Evolutionary conservation across 75 land plant species (phyloP).

Genomic region (Pinus taeda): DNA sequence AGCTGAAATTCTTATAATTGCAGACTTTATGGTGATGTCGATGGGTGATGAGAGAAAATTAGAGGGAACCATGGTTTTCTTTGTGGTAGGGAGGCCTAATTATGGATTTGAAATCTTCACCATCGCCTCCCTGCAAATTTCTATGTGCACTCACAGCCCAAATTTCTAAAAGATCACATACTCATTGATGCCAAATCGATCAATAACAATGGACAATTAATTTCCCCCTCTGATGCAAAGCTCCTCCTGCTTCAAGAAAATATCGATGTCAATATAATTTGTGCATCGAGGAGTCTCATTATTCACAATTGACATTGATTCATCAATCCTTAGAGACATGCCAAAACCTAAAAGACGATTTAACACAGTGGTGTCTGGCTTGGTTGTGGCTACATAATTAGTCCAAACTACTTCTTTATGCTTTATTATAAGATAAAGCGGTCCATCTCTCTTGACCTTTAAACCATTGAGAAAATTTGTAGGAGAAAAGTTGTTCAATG

Average conservation of each 20-base stretch:
- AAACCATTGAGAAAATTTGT: slow-evolving; percentile 67
- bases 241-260: slow-evolving; percentile 7
- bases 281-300: slow-evolving; percentile 83
- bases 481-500: slow-evolving; percentile 77
- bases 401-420: slow-evolving; percentile 95
- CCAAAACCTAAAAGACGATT: slow-evolving; percentile 93
- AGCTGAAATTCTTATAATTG: too few relatives aligned
- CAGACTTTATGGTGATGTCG: too few relatives aligned
- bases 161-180: neutral
- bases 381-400: slow-evolving; percentile 69
- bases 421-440: slow-evolving; percentile 89
- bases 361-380: slow-evolving; percentile 91
- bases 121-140: slow-evolving; percentile 15
- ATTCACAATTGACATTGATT: slow-evolving; percentile 95
- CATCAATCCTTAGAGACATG: slow-evolving; percentile 71
- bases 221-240: slow-evolving; percentile 15
- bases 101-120: slow-evolving; percentile 79
- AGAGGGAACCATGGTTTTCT: slow-evolving; percentile 48
- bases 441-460: slow-evolving; percentile 85
- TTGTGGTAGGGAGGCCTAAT: slow-evolving; percentile 48
- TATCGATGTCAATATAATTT: neutral
- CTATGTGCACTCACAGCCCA: neutral
- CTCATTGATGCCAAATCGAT: slow-evolving; percentile 39
- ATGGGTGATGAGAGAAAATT: neutral
- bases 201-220: slow-evolving; percentile 50